These are phyloP conservation scores for Globisporangium canariense DNA, from an alignment of 352 stramenopile genomes.

Conservation along the genomic window DNA sequence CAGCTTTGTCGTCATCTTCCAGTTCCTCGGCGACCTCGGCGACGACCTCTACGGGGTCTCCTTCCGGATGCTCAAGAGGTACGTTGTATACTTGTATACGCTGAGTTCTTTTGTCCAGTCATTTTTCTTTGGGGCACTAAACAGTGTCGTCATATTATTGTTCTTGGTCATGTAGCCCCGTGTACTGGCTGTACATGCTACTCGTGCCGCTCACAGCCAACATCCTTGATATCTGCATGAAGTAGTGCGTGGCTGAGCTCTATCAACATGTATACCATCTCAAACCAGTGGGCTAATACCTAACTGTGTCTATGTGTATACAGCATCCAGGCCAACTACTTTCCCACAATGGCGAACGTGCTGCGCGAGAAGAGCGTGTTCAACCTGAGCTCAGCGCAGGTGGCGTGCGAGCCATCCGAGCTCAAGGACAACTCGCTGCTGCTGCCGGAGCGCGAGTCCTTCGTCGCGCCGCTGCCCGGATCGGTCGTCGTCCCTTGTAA, in stretches of 20 bases:
- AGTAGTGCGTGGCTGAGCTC: conserved; percentile 43
- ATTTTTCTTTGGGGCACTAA: neutral
- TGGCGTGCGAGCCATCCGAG: conserved; percentile 30
- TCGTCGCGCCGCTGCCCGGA: conserved; percentile 12
- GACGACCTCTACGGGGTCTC: conserved; percentile 56
- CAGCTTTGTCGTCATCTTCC: conserved; percentile 61
- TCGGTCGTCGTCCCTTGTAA: conserved; percentile 32
- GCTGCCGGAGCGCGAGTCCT: conserved; percentile 10
- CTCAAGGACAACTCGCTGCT: conserved; percentile 5
- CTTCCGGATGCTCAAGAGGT: conserved; percentile 50
- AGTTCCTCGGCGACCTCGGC: conserved; percentile 44
- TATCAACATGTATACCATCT: neutral
- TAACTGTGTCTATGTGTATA: conserved; percentile 2
- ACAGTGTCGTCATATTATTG: neutral
- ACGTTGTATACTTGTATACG: conserved; percentile 8
- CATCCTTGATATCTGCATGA: conserved; percentile 52
- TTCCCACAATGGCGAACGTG: conserved; percentile 63
- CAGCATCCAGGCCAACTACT: conserved; percentile 63
- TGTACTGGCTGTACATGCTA: conserved; percentile 70
- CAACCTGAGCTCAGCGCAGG: conserved; percentile 36
- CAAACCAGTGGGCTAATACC: neutral
- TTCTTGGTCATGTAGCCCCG: conserved; percentile 23
- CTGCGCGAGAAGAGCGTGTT: conserved; percentile 57
- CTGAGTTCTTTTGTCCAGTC: neutral
- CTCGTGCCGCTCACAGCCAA: conserved; percentile 63